Evolutionary conservation across 176 grass and related monocot genomes (phyloP), one percentile per base, ranked within the genome.

Genomic region (Carex kokanica): DNA sequence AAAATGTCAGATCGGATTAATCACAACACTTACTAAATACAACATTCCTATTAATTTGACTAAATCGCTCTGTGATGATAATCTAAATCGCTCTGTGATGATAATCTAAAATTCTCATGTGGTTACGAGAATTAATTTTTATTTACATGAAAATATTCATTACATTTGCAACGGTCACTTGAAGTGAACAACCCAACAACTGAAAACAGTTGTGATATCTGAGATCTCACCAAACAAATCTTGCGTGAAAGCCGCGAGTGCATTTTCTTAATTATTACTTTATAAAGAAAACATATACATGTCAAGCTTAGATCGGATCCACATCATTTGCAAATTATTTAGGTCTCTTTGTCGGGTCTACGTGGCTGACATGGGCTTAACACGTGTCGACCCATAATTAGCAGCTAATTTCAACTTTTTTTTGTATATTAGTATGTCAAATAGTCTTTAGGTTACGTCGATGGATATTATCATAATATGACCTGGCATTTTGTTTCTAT

Each of bases 191-290:
- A 36, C 5, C 64, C 65, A 69, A 69, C 65, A 69, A 69, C 65
- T 2, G 15, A 41, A 69, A 69, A 41, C 65, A 41, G 34, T n/a
- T 69, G 32, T 31, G 6, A 73, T 73, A 49, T 49, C 40, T 51
- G 41, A 73, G n/a, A n/a, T n/a, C n/a, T n/a, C n/a, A n/a, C 41
- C 69, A 73, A 73, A 21, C n/a, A 47, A 73, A 51, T 51, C 41
- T 49, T 24, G 20, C 9, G 25, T 51, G 0, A 24, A 51, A 51
- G 9, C 20, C 1, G 20, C 10, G 69, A 20, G 69, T 51, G 41
- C 69, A 73, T 47, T 73, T 49, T 73, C 3, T 49, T 6, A 51
- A 73, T 41, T 0, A 21, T 24, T 24, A 51, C 38, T 71, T 71
- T 71, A 45, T 45, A 25, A 73, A 1, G n/a, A 13, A 1, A 9